These are phyloP conservation scores for Candolleomyces eurysporus DNA, from an alignment of 768 basidiomycete species.

Conservation along the genomic window DNA sequence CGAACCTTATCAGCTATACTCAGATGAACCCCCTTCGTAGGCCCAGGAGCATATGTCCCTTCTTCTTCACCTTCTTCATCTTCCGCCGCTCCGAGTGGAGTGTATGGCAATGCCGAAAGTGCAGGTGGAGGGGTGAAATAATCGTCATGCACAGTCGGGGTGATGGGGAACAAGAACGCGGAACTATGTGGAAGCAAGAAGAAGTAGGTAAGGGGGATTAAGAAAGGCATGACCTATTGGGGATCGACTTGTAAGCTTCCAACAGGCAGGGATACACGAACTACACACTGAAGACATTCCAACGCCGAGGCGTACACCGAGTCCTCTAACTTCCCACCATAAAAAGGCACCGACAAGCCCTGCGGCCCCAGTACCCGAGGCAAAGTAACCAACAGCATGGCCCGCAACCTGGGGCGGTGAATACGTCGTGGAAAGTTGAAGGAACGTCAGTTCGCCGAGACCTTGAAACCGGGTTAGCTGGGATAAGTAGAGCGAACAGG, in stretches of 20 bases:
- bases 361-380: slow-evolving; percentile 92
- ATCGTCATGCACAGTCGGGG: slow-evolving; percentile 37
- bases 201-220: slow-evolving; percentile 76
- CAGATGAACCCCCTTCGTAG: slow-evolving; percentile 52
- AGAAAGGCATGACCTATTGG: slow-evolving; percentile 72
- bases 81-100: slow-evolving; percentile 41
- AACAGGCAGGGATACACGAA: neutral
- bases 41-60: slow-evolving; percentile 27
- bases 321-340: slow-evolving; percentile 89
- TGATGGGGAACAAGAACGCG: slow-evolving; percentile 43
- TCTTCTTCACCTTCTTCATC: slow-evolving; percentile 43
- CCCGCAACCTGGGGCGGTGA: slow-evolving; percentile 66
- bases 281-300: slow-evolving; percentile 74
- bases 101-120: slow-evolving; percentile 38
- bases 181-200: slow-evolving; percentile 68
- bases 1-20: slow-evolving; percentile 73
- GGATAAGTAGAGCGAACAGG: neutral
- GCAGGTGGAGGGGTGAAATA: slow-evolving; percentile 26
- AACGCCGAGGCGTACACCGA: slow-evolving; percentile 83
- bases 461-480: slow-evolving; percentile 41
- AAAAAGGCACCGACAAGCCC: slow-evolving; percentile 89
- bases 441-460: slow-evolving; percentile 90
- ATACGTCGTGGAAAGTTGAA: slow-evolving; percentile 89
- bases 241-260: slow-evolving; percentile 1
- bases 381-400: slow-evolving; percentile 90